Base-by-base conservation (phyloP, 495 filamentous ascomycete genomes). In the Talaromyces ruber region DNA sequence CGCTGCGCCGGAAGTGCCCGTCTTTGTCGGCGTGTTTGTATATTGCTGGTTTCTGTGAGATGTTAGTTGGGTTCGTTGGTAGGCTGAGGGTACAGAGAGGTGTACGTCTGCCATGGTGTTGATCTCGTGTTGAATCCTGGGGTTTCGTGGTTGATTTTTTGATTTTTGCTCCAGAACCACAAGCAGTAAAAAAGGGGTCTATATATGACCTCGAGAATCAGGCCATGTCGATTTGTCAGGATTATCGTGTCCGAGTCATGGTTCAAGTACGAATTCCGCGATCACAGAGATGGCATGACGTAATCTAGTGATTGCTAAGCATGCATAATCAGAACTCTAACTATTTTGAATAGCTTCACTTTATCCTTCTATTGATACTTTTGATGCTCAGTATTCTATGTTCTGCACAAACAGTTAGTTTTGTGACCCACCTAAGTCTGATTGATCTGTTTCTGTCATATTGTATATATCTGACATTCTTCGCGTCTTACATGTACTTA, bases 1-100 rank as follows among this genome's bases (percentile, higher is more conserved):
- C 70, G 45, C 76, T 77, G 37, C 81, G 77, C 5, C 72, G 76
- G 66, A 84, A 84, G 52, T 77, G 73, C 8, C 81, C 81, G 63
- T 82, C 73, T n/a, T 72, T 62, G 61, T 83, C 74, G 56, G 76
- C 70, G 57, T 73, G 68, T 12, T 30, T 30, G 55, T 58, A 25
- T 14, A 39, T 39, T 16, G 34, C 34, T 39, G 34, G 34, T 39
- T 39, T 39, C 34, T 39, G 34, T 39, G 0, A 39, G 3, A 16
- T 16, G 3, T 16, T 39, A 16, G 34, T 4, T 12, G 12, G 14
- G 12, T 16, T 39, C 34, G 34, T 39, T 16, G 14, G 4, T 16
- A 0, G 34, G 30, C 12, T 39, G 14, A 4, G 34, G n/a, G n/a
- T n/a, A n/a, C n/a, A n/a, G n/a, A n/a, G 34, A 39, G 12, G 12